These are phyloP conservation scores for Trypanosoma platydactyli DNA, from an alignment of 208 protist species.

Conservation along the genomic window DNA sequence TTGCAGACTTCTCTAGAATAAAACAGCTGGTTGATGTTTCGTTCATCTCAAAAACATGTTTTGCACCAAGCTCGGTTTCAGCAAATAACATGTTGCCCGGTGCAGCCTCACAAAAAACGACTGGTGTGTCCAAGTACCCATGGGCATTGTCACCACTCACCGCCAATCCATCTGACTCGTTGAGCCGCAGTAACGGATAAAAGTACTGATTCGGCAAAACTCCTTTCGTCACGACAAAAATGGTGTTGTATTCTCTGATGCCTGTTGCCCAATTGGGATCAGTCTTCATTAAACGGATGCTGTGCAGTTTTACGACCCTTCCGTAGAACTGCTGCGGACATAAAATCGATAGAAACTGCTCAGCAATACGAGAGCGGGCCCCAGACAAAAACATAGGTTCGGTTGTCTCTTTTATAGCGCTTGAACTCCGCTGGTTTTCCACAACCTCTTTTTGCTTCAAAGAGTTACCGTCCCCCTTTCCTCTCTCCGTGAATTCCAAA, in stretches of 20 bases:
- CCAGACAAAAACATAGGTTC: constrained; percentile 32
- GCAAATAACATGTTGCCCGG: constrained; percentile 89
- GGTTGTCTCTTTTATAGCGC: neutral
- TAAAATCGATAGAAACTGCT: constrained; percentile 75
- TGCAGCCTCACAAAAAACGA: constrained; percentile 82
- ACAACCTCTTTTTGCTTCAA: neutral
- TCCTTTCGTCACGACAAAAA: constrained; percentile 83
- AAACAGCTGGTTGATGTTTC: constrained; percentile 68
- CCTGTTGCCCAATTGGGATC: constrained; percentile 39
- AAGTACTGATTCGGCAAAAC: constrained; percentile 68
- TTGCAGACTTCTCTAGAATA: constrained; percentile 58
- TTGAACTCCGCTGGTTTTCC: neutral
- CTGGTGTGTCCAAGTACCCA: constrained; percentile 48
- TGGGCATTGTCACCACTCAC: constrained; percentile 5
- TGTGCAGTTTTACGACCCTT: constrained; percentile 71
- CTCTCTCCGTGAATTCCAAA: neutral
- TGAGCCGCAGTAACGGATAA: constrained; percentile 76
- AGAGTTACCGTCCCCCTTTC: neutral
- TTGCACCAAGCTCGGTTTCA: constrained; percentile 67
- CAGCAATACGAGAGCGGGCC: constrained; percentile 55
- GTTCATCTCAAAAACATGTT: constrained; percentile 51
- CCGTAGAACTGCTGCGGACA: constrained; percentile 88
- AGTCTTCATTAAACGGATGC: constrained; percentile 54
- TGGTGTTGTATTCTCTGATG: constrained; percentile 60
- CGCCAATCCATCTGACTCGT: constrained; percentile 40